Conservation (phyloP, 1,139 yeast species). For the Suhomyces yuchorum region DNA sequence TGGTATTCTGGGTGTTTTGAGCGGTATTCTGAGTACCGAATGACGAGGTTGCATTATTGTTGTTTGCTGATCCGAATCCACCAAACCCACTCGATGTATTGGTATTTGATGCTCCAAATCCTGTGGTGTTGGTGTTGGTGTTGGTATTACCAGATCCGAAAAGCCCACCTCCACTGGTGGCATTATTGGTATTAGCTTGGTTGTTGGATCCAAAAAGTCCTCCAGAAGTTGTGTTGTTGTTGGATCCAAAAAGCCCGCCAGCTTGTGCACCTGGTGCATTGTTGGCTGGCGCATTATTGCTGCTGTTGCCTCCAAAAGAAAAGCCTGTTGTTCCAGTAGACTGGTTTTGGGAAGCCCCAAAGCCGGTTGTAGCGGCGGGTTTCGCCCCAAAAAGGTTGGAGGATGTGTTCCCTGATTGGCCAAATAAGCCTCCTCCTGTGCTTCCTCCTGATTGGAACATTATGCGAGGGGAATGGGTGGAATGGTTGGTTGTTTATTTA, state of each 20-base stretch:
- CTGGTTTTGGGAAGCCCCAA: conserved; percentile 7
- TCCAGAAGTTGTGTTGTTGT: conserved; percentile 4
- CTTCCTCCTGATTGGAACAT: conserved; percentile 11
- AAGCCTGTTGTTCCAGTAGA: conserved; percentile 4
- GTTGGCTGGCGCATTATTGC: conserved; percentile 3
- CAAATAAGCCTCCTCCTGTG: conserved; percentile 12
- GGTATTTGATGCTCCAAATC: no score
- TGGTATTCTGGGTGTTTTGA: not conserved
- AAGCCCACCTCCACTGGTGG: conserved; percentile 15
- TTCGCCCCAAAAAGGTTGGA: conserved; percentile 13
- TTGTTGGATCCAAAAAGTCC: conserved; percentile 9
- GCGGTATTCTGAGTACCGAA: not conserved
- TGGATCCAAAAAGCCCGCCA: conserved; percentile 9
- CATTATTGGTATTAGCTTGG: not conserved
- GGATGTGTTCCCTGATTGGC: conserved; percentile 10
- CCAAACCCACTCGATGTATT: conserved; percentile 4
- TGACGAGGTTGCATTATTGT: not conserved
- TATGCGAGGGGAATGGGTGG: conserved; percentile 1
- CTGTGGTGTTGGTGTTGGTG: conserved; percentile 2
- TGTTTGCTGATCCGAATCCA: conserved; percentile 6
- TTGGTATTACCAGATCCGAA: conserved; percentile 13
- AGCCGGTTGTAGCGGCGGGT: conserved; percentile 10
- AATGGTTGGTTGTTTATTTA: conserved; percentile 1
- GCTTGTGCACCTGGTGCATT: not conserved
- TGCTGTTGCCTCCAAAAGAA: conserved; percentile 8